Percentiles rank a stretch among this genome's conserved stretches.
Evolutionary conservation across 495 filamentous ascomycete genomes (phyloP).

Genomic region (Cladorrhinum samala): DNA sequence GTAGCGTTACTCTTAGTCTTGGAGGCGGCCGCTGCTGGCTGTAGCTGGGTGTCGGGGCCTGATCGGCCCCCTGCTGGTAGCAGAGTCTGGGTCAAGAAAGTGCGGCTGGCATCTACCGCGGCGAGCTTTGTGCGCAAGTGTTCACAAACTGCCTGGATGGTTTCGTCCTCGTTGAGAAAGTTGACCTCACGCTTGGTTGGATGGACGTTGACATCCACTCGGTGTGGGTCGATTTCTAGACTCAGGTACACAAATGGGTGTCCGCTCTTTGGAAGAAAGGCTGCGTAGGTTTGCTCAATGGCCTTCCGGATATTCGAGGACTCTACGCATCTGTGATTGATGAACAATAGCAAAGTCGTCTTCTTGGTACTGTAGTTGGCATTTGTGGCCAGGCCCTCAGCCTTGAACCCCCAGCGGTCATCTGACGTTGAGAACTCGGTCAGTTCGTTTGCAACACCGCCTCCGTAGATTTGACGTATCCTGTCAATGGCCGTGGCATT

Average conservation of each 20-base stretch:
- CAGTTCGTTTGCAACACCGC: constrained; percentile 80
- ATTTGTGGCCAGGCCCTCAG: constrained; percentile 78
- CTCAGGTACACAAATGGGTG: constrained; percentile 94
- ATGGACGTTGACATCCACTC: constrained; percentile 97
- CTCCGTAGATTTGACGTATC: constrained; percentile 86
- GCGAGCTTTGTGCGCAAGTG: constrained; percentile 74
- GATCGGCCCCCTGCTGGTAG: constrained; percentile 58
- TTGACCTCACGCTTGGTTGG: constrained; percentile 98
- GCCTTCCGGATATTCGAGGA: constrained; percentile 84
- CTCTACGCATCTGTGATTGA: constrained; percentile 96
- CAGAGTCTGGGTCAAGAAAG: constrained; percentile 88
- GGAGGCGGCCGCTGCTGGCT: constrained; percentile 21
- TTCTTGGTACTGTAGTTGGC: constrained; percentile 95
- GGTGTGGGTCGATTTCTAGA: constrained; percentile 84
- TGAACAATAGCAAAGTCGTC: constrained; percentile 85
- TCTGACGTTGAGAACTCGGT: constrained; percentile 70
- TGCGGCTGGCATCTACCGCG: constrained; percentile 88
- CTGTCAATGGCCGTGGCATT: constrained; percentile 69
- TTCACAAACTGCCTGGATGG: constrained; percentile 80
- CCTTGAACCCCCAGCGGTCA: constrained; percentile 74
- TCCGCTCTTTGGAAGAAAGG: constrained; percentile 88
- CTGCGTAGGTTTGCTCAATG: constrained; percentile 83
- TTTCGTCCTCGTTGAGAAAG: constrained; percentile 96
- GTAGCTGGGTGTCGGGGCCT: constrained; percentile 26
- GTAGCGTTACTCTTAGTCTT: constrained; percentile 37